Conservation (phyloP, 2,329 filamentous ascomycete genomes). For the Lecanicillium sp. region DNA sequence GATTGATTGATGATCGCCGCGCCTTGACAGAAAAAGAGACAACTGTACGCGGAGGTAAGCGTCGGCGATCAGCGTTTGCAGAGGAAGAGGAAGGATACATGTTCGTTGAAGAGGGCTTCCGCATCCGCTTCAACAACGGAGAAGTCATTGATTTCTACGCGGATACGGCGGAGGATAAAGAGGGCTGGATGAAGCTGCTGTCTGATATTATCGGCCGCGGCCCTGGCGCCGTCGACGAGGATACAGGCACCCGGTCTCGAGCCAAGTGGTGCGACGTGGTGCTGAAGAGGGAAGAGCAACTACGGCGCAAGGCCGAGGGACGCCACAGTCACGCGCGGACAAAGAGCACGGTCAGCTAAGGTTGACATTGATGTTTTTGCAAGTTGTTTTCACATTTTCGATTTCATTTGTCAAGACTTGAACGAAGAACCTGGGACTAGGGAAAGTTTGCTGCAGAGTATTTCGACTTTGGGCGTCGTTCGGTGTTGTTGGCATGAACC, state of each 20-base stretch:
- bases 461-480: conserved; percentile 7
- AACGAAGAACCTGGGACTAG: conserved; percentile 6
- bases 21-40: conserved; percentile 79
- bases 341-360: conserved; percentile 37
- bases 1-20: conserved; percentile 86
- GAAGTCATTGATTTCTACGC: conserved; percentile 99
- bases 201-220: conserved; percentile 59
- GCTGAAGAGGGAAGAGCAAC: conserved; percentile 53
- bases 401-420: conserved; percentile 9
- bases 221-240: conserved; percentile 38
- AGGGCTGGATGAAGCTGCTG: conserved; percentile 89
- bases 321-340: conserved; percentile 42
- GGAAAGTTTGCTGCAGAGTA: not conserved
- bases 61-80: conserved; percentile 89
- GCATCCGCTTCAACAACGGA: conserved; percentile 95
- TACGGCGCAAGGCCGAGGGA: conserved; percentile 47
- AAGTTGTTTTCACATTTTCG: conserved; percentile 9
- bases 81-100: conserved; percentile 99
- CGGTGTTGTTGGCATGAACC: conserved; percentile 7
- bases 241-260: conserved; percentile 32
- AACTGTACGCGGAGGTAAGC: conserved; percentile 64
- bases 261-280: conserved; percentile 62
- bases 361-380: conserved; percentile 1
- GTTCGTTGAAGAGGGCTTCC: conserved; percentile 99
- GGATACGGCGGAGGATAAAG: conserved; percentile 79